Percentiles rank a stretch among this genome's conserved stretches.
phyloP scores from a whole-genome alignment of 1,284 basidiomycete genomes.

The Rhodotorula sp. region DNA sequence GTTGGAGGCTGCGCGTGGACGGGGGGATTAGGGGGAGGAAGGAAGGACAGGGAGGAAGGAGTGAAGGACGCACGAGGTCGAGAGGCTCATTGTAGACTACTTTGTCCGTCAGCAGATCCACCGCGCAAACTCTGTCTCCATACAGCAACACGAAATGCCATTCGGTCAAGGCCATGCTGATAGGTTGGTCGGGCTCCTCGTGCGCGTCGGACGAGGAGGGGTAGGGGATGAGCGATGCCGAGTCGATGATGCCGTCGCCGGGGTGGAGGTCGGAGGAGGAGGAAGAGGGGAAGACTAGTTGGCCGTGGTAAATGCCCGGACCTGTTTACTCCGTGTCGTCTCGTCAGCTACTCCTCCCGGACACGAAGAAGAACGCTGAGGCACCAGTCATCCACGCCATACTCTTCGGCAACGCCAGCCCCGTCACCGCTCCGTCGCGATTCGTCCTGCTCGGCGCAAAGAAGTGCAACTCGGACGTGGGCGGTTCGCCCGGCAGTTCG shows the following conservation, averaged over 20 bases:
- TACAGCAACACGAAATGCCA: slow-evolving; percentile 91
- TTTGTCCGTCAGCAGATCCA: slow-evolving; percentile 78
- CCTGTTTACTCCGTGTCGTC: slow-evolving; percentile 52
- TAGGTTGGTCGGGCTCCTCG: slow-evolving; percentile 58
- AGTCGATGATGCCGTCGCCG: slow-evolving; percentile 72
- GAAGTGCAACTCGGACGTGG: slow-evolving; percentile 73
- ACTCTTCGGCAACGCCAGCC: slow-evolving; percentile 54
- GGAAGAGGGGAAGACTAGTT: slow-evolving; percentile 57
- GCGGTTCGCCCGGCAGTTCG: slow-evolving; percentile 74
- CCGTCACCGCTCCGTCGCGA: slow-evolving; percentile 11
- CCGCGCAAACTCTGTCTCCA: slow-evolving; percentile 70
- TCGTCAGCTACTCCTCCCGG: slow-evolving; percentile 2
- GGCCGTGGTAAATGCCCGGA: slow-evolving; percentile 73
- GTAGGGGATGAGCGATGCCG: slow-evolving; percentile 55
- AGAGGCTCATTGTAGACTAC: slow-evolving; percentile 79
- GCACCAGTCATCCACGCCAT: slow-evolving; percentile 87
- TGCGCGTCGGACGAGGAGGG: slow-evolving; percentile 18
- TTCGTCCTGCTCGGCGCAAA: slow-evolving; percentile 59
- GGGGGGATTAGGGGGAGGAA: neutral
- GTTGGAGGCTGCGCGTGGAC: slow-evolving; percentile 48
- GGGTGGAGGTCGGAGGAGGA: slow-evolving; percentile 49
- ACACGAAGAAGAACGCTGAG: slow-evolving; percentile 34
- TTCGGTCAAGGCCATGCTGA: slow-evolving; percentile 80
- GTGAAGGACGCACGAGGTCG: slow-evolving; percentile 70
- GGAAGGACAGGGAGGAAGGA: too few relatives aligned